Evolutionary conservation across 306 rosid species (phyloP).

Genomic region (Prunus kanzakura): DNA sequence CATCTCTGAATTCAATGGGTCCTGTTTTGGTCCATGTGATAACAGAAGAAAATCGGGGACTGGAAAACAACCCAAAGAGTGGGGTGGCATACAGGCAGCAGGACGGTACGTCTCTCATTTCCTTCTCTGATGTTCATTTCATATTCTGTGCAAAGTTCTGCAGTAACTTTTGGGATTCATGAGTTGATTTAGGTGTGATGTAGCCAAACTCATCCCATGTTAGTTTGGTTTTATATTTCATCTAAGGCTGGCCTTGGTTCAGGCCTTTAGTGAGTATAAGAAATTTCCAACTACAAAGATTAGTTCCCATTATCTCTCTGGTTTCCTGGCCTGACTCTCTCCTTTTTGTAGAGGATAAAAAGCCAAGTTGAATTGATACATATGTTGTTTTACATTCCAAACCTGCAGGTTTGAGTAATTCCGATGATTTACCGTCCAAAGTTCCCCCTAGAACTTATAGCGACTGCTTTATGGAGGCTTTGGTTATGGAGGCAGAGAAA

Average conservation of each 20-base stretch:
- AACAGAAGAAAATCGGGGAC: conserved; percentile 65
- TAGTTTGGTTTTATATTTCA: background rate
- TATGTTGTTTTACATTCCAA: conserved; percentile 17
- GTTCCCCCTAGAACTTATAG: conserved; percentile 52
- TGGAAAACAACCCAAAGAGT: conserved; percentile 37
- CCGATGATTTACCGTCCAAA: conserved; percentile 25
- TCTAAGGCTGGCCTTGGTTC: background rate
- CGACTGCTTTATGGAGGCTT: conserved; percentile 79
- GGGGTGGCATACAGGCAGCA: conserved; percentile 28
- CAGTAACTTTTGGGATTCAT: background rate
- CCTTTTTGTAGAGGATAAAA: conserved; percentile 10
- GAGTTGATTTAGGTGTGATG: background rate
- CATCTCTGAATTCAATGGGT: conserved; percentile 87
- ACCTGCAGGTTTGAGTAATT: conserved; percentile 48
- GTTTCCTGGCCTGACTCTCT: conserved; percentile 4
- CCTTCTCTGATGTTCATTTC: conserved; percentile 10
- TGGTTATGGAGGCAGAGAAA: conserved; percentile 68
- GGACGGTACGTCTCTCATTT: conserved; percentile 37
- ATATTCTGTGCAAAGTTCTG: background rate
- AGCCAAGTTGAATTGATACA: conserved; percentile 4
- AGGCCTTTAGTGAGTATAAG: background rate
- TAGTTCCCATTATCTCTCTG: background rate
- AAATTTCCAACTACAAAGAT: background rate
- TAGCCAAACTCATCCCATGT: background rate
- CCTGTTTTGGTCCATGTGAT: conserved; percentile 91